These are phyloP conservation scores for Nakazawaea populi DNA, from an alignment of 805 yeast genomes.

Conservation along the genomic window DNA sequence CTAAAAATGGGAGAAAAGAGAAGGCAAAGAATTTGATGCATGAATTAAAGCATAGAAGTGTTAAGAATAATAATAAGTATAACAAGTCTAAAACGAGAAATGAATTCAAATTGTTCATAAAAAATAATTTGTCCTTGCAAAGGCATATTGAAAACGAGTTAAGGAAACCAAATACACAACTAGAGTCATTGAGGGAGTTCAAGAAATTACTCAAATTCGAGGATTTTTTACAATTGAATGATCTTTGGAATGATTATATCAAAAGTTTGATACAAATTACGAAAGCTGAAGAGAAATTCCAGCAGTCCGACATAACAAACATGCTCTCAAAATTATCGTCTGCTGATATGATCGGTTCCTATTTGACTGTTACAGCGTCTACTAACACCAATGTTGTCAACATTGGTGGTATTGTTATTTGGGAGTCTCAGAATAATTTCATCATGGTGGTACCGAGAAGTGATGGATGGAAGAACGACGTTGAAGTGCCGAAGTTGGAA, in stretches of 20 bases:
- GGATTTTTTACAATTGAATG: conserved; percentile 27
- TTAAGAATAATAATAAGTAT: background rate
- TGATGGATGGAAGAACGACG: conserved; percentile 28
- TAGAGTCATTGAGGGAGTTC: conserved; percentile 17
- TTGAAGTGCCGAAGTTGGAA: conserved; percentile 16
- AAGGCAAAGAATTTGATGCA: conserved; percentile 18
- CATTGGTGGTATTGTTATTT: conserved; percentile 65
- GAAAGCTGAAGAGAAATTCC: conserved; percentile 4
- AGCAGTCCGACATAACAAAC: conserved; percentile 14
- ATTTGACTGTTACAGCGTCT: conserved; percentile 51
- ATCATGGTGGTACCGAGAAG: conserved; percentile 49
- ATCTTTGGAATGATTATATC: conserved; percentile 73
- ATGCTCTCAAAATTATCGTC: conserved; percentile 56
- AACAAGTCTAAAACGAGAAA: conserved; percentile 22
- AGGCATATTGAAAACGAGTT: conserved; percentile 30
- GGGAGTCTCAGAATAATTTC: conserved; percentile 77
- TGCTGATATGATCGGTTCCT: conserved; percentile 82
- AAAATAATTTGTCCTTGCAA: conserved; percentile 32
- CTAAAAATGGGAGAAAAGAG: conserved; percentile 12
- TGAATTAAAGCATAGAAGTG: conserved; percentile 5
- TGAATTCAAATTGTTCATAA: conserved; percentile 37
- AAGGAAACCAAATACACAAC: conserved; percentile 21
- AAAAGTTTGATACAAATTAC: conserved; percentile 43
- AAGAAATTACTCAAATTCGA: conserved; percentile 54
- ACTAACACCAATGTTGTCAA: conserved; percentile 55